These are phyloP conservation scores for Bremia lactucae DNA, from an alignment of 352 stramenopile species.

Conservation along the genomic window DNA sequence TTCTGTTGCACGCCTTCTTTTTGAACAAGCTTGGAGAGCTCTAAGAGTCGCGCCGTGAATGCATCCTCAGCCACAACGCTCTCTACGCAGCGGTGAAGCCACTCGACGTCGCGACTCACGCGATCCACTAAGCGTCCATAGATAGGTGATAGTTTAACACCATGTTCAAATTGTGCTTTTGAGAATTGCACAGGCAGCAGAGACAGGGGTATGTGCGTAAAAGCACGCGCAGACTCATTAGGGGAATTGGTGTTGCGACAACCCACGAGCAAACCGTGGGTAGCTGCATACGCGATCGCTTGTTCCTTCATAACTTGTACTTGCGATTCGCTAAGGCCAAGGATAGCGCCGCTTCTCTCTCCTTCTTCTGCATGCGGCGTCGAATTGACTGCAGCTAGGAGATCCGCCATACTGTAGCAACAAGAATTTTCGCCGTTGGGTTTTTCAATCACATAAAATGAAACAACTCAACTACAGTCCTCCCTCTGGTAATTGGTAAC, in stretches of 20 bases:
- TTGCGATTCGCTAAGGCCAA: conserved; percentile 33
- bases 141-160: conserved; percentile 49
- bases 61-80: conserved; percentile 76
- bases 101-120: conserved; percentile 69
- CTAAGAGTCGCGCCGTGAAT: conserved; percentile 75
- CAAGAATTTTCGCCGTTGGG: neutral
- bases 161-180: conserved; percentile 49
- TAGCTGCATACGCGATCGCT: conserved; percentile 58
- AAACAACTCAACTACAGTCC: too few species aligned
- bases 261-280: conserved; percentile 63
- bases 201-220: conserved; percentile 72
- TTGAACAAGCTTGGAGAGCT: conserved; percentile 66
- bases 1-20: conserved; percentile 68
- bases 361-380: conserved; percentile 6
- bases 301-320: conserved; percentile 50
- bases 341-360: conserved; percentile 21
- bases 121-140: conserved; percentile 73
- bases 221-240: conserved; percentile 25
- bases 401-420: conserved; percentile 25
- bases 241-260: conserved; percentile 29
- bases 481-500: too few species aligned
- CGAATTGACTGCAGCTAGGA: conserved; percentile 27
- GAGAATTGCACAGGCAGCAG: conserved; percentile 56
- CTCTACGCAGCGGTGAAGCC: conserved; percentile 60
- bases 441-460: too few species aligned